Conservation (phyloP, 1,284 basidiomycete species). For the Austroboletus novae-zelandiae region DNA sequence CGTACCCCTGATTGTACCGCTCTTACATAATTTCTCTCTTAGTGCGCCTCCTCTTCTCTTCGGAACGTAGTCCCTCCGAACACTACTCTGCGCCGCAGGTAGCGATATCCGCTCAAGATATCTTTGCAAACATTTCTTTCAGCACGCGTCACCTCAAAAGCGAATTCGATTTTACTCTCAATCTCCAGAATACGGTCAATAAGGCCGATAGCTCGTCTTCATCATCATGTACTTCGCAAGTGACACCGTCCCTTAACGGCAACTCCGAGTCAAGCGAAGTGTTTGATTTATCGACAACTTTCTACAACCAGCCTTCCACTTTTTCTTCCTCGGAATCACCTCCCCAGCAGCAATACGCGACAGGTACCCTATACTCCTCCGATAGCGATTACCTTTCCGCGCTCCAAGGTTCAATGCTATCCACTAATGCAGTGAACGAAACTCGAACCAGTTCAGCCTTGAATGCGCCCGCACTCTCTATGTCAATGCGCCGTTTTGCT, state of each 20-base stretch:
- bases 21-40: not conserved
- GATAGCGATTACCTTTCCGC: slow-evolving; percentile 15
- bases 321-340: slow-evolving; percentile 8
- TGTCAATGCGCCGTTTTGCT: slow-evolving; percentile 20
- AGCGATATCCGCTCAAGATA: slow-evolving; percentile 13
- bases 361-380: not conserved
- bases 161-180: slow-evolving; percentile 11
- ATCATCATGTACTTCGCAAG: slow-evolving; percentile 7
- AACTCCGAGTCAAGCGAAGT: not conserved
- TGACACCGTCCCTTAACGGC: not conserved
- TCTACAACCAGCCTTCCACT: slow-evolving; percentile 6
- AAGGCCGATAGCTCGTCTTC: slow-evolving; percentile 1
- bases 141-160: slow-evolving; percentile 13
- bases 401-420: slow-evolving; percentile 11
- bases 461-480: slow-evolving; percentile 18
- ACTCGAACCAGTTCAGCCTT: slow-evolving; percentile 11
- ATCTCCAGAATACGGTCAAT: slow-evolving; percentile 6
- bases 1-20: not conserved
- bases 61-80: slow-evolving; percentile 20
- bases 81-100: slow-evolving; percentile 5
- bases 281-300: slow-evolving; percentile 6
- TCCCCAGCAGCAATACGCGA: slow-evolving; percentile 11
- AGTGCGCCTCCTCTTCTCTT: slow-evolving; percentile 28
- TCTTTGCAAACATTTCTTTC: slow-evolving; percentile 6
- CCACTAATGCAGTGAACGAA: slow-evolving; percentile 15